A percentile compares a stretch with the other conserved stretches of the same genome.
Evolutionary conservation across 169 alveolate genomes (phyloP).

Genomic region (Babesia ovata): DNA sequence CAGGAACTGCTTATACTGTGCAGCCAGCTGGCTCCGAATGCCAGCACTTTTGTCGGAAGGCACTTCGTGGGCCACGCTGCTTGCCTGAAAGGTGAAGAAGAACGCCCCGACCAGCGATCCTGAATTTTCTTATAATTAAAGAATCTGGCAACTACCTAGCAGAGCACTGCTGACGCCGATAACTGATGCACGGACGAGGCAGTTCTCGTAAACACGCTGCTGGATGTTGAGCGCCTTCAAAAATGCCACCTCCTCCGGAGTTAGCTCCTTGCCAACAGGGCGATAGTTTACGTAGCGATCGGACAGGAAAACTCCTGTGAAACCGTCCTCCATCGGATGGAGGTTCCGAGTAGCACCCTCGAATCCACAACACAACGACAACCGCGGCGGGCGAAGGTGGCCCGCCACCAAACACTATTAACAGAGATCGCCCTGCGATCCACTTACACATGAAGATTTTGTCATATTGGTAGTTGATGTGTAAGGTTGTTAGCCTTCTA

Average conservation of each 20-base stretch:
- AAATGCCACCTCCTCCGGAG: constrained; percentile 35
- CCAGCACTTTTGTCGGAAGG: constrained; percentile 15
- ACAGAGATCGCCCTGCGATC: neutral
- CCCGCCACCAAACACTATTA: neutral
- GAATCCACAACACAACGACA: neutral
- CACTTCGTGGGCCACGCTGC: constrained; percentile 35
- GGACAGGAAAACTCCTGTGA: constrained; percentile 45
- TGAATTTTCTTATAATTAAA: neutral
- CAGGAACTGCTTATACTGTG: constrained; percentile 31
- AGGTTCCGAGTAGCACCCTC: constrained; percentile 11
- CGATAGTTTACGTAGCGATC: constrained; percentile 41
- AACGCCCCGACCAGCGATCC: constrained; percentile 66
- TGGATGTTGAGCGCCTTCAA: constrained; percentile 41
- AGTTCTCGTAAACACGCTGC: constrained; percentile 52
- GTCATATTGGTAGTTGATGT: neutral
- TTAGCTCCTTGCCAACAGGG: constrained; percentile 5
- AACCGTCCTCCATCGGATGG: constrained; percentile 52
- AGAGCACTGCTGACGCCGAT: constrained; percentile 64
- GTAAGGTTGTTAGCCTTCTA: neutral
- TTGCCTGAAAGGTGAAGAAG: constrained; percentile 52
- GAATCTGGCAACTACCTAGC: constrained; percentile 23
- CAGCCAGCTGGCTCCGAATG: constrained; percentile 26
- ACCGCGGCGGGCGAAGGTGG: constrained; percentile 2
- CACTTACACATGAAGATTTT: neutral
- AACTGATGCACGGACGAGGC: constrained; percentile 48